phyloP scores from a whole-genome alignment of 495 filamentous ascomycete genomes.

The Wilcoxina mikolae region DNA sequence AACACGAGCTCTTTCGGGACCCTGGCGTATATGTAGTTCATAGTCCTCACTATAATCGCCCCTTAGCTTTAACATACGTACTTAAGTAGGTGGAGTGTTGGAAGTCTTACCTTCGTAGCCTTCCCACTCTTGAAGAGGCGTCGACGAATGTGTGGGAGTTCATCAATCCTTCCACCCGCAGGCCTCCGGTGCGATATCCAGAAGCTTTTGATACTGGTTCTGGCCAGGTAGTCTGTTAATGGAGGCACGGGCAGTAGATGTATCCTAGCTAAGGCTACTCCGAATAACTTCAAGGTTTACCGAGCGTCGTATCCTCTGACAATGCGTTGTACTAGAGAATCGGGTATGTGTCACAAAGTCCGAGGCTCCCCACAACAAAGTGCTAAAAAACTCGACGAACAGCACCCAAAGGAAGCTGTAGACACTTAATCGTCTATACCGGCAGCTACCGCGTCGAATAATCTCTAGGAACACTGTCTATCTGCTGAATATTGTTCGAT shows the following conservation, averaged over 20 bases:
- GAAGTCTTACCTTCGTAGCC: constrained; percentile 24
- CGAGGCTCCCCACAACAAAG: background rate
- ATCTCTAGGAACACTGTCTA: background rate
- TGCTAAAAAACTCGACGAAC: background rate
- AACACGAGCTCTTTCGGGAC: constrained; percentile 51
- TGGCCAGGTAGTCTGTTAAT: background rate
- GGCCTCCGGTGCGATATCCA: background rate
- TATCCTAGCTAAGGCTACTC: too few relatives aligned
- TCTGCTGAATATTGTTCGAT: background rate
- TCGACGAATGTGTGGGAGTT: constrained; percentile 30
- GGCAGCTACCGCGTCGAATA: background rate
- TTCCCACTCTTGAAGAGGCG: constrained; percentile 29
- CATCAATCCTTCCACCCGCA: constrained; percentile 14
- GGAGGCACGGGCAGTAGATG: constrained; percentile 7
- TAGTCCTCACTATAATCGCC: constrained; percentile 34
- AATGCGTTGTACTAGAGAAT: background rate
- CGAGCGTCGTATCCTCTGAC: background rate
- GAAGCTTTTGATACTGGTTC: background rate
- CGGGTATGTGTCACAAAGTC: background rate
- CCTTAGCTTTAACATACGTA: background rate
- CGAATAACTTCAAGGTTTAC: background rate
- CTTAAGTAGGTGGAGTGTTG: too few relatives aligned
- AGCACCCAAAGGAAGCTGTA: background rate
- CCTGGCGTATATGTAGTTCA: constrained; percentile 51
- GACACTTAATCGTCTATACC: background rate